Percentiles rank a stretch among this genome's conserved stretches.
phyloP scores from a whole-genome alignment of 2,329 filamentous ascomycete species.

The Penicillium sp. region DNA sequence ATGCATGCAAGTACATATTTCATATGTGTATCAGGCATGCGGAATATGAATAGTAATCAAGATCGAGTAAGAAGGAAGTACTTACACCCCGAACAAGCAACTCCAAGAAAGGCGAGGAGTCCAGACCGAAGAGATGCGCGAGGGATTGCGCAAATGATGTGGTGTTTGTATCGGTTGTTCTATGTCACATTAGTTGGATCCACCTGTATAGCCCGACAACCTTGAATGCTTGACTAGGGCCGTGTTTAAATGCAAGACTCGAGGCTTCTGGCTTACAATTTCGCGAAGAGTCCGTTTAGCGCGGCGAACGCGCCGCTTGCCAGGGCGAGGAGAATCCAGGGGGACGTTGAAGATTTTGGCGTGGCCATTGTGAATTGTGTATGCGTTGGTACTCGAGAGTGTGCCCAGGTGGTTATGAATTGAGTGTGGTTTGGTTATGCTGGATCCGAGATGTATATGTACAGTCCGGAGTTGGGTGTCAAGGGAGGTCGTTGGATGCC shows the following conservation, averaged over 20 bases:
- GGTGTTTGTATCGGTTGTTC: slow-evolving; percentile 62
- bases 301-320: slow-evolving; percentile 64
- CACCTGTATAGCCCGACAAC: no score
- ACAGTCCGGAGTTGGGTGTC: neutral
- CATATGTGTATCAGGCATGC: no score
- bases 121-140: slow-evolving; percentile 44
- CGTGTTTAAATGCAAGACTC: neutral
- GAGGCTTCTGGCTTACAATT: slow-evolving; percentile 49
- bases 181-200: slow-evolving; percentile 24
- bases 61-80: slow-evolving; percentile 14
- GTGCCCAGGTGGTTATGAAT: neutral
- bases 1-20: neutral
- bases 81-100: slow-evolving; percentile 54
- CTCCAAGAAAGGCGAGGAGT: slow-evolving; percentile 46
- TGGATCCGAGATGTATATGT: neutral
- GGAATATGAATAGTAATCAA: no score
- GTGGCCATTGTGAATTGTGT: slow-evolving; percentile 9
- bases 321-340: slow-evolving; percentile 58
- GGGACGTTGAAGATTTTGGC: slow-evolving; percentile 17
- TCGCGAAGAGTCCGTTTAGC: slow-evolving; percentile 66
- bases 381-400: neutral
- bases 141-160: slow-evolving; percentile 51
- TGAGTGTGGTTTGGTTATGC: neutral
- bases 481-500: slow-evolving; percentile 7
- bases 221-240: neutral